These are phyloP conservation scores for Annulohypoxylon moriforme DNA, from an alignment of 495 filamentous ascomycete genomes.

Conservation along the genomic window DNA sequence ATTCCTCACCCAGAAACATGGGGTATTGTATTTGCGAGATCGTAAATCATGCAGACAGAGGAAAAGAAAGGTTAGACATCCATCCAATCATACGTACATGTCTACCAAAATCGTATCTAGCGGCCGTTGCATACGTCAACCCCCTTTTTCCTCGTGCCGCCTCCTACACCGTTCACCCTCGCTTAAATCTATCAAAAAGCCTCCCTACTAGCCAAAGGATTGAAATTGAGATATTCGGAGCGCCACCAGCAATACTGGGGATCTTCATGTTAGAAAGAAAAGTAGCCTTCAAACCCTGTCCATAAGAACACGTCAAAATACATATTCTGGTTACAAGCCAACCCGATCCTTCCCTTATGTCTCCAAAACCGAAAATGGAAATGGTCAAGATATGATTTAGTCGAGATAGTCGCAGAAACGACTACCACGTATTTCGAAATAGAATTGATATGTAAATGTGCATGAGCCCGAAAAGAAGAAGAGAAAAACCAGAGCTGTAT, in stretches of 20 bases:
- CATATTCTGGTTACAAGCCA: constrained; percentile 9
- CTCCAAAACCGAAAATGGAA: constrained; percentile 19
- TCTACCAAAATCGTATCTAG: constrained; percentile 28
- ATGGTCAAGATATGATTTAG: constrained; percentile 15
- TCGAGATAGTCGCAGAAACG: constrained; percentile 2
- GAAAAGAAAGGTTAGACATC: constrained; percentile 21
- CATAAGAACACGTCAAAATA: neutral
- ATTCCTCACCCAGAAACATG: constrained; percentile 21
- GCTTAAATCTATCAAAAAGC: constrained; percentile 5
- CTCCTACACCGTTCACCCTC: neutral
- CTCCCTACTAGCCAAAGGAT: constrained; percentile 1
- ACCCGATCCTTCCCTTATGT: constrained; percentile 10
- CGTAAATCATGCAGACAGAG: constrained; percentile 38
- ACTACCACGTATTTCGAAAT: constrained; percentile 8
- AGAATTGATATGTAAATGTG: constrained; percentile 31
- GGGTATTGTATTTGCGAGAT: constrained; percentile 32
- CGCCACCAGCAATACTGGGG: neutral
- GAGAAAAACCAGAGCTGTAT: constrained; percentile 19
- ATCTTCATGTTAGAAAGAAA: neutral
- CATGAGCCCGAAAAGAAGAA: constrained; percentile 11
- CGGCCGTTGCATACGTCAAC: constrained; percentile 40
- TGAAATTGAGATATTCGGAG: constrained; percentile 3
- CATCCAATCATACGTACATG: constrained; percentile 34
- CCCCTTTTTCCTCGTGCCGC: constrained; percentile 3
- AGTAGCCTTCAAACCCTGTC: neutral